Evolutionary conservation across 1,139 yeast species (phyloP).

Genomic region (Lodderomyces jiufengensis): DNA sequence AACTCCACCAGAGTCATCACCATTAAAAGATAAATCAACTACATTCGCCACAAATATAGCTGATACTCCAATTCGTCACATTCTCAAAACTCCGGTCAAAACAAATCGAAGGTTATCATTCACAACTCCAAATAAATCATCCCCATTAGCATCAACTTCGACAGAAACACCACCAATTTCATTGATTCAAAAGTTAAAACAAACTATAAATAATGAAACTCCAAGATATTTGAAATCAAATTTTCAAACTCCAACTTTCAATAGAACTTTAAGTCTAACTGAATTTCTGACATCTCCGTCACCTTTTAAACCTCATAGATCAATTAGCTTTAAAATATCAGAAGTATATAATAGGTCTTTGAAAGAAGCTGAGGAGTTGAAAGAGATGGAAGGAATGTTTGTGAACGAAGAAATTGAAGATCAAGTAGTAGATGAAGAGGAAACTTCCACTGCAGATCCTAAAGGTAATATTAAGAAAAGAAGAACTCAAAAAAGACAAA

Average conservation of each 20-base stretch:
- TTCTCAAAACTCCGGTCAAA: neutral
- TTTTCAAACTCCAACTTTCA: slow-evolving; percentile 11
- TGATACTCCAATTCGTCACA: slow-evolving; percentile 5
- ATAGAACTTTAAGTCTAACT: slow-evolving; percentile 3
- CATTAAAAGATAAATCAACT: slow-evolving; percentile 21
- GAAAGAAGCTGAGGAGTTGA: slow-evolving; percentile 12
- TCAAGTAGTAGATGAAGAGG: slow-evolving; percentile 15
- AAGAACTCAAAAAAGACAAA: slow-evolving; percentile 58
- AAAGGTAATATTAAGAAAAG: slow-evolving; percentile 23
- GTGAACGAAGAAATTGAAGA: slow-evolving; percentile 14
- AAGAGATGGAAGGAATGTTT: slow-evolving; percentile 16
- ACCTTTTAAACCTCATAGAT: slow-evolving; percentile 39
- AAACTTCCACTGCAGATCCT: slow-evolving; percentile 12
- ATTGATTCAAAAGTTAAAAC: slow-evolving; percentile 2
- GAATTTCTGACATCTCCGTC: slow-evolving; percentile 44
- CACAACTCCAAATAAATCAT: slow-evolving; percentile 13
- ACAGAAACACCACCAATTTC: neutral
- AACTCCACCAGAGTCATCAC: slow-evolving; percentile 48
- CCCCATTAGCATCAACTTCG: slow-evolving; percentile 5
- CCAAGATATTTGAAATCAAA: slow-evolving; percentile 28
- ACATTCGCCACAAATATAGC: neutral
- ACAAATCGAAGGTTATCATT: slow-evolving; percentile 2
- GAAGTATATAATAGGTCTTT: slow-evolving; percentile 38
- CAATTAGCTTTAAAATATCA: slow-evolving; percentile 32
- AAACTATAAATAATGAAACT: slow-evolving; percentile 18